phyloP scores from a whole-genome alignment of 495 filamentous ascomycete genomes.

The Usnea hakonensis region DNA sequence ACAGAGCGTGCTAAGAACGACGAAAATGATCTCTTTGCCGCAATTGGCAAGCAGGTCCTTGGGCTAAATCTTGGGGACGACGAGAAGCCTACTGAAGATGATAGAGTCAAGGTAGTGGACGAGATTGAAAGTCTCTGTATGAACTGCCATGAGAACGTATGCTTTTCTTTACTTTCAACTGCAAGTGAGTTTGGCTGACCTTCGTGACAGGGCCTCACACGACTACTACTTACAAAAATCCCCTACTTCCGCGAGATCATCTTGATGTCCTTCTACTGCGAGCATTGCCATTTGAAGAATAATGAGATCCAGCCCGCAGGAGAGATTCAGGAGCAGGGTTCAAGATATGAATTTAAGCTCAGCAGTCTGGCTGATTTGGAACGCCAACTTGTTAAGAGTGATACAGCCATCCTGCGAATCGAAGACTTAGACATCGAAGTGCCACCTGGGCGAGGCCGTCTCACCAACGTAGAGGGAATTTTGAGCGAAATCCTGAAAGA shows the following conservation, averaged over 20 bases:
- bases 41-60: constrained; percentile 21
- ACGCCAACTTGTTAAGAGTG: constrained; percentile 84
- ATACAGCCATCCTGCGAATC: constrained; percentile 71
- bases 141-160: constrained; percentile 81
- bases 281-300: constrained; percentile 79
- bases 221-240: constrained; percentile 79
- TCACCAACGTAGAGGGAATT: constrained; percentile 88
- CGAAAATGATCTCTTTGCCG: constrained; percentile 20
- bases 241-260: constrained; percentile 96
- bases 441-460: constrained; percentile 75
- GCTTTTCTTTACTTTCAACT: constrained; percentile 20
- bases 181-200: constrained; percentile 13
- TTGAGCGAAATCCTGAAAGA: constrained; percentile 67
- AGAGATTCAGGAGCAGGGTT: constrained; percentile 80
- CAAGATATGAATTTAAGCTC: constrained; percentile 67
- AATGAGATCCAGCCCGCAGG: constrained; percentile 87
- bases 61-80: constrained; percentile 33
- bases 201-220: constrained; percentile 61
- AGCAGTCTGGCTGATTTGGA: constrained; percentile 63
- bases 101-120: constrained; percentile 31
- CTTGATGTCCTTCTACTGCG: constrained; percentile 91
- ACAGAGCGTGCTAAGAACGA: constrained; percentile 18
- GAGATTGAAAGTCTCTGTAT: constrained; percentile 64
- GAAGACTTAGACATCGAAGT: constrained; percentile 87
- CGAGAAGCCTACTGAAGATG: constrained; percentile 28